Evolutionary conservation across 805 yeast species (phyloP).

Genomic region (Barnettozyma sucrosica): DNA sequence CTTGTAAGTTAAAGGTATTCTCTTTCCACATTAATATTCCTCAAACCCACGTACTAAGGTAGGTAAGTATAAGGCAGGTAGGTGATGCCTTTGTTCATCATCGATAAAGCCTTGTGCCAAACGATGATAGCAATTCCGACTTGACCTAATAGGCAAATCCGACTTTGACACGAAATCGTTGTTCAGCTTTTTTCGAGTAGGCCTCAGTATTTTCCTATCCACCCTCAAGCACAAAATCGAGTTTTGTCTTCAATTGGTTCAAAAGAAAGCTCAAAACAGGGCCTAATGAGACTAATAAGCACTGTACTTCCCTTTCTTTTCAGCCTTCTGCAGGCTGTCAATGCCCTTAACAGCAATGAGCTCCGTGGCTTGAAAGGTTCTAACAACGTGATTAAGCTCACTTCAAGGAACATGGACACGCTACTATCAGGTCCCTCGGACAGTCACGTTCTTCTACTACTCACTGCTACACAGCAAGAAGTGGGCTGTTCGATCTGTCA

Average conservation of each 20-base stretch:
- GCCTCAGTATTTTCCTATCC: no score
- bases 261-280: neutral
- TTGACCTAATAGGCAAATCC: neutral
- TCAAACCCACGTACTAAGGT: no score
- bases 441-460: conserved; percentile 60
- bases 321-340: conserved; percentile 3
- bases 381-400: conserved; percentile 40
- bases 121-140: neutral
- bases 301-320: conserved; percentile 2
- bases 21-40: no score
- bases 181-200: neutral
- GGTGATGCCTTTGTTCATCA: neutral
- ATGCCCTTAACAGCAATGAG: conserved; percentile 15
- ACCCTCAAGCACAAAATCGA: neutral
- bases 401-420: conserved; percentile 53
- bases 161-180: neutral
- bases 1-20: no score
- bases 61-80: no score
- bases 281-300: neutral
- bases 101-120: neutral
- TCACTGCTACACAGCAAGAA: conserved; percentile 70
- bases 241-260: neutral
- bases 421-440: conserved; percentile 58
- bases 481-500: conserved; percentile 75
- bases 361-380: conserved; percentile 27